These are phyloP conservation scores for Macrolepiota albuminosa DNA, from an alignment of 768 basidiomycete genomes.

Conservation along the genomic window DNA sequence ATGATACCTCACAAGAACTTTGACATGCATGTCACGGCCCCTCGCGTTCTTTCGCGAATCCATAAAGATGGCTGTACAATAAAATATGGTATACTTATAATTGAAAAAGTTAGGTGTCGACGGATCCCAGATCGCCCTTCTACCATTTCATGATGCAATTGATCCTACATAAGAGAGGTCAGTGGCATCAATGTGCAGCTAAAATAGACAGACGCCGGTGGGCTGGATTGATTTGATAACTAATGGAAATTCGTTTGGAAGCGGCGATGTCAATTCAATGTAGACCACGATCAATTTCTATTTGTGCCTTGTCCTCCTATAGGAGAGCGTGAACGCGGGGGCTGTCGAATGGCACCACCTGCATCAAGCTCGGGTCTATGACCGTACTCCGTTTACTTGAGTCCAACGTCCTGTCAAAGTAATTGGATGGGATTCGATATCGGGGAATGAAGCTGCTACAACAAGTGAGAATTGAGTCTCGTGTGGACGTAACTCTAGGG, in stretches of 20 bases:
- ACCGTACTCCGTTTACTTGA: background rate
- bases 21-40: background rate
- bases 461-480: background rate
- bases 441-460: constrained; percentile 1
- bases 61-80: background rate
- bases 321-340: background rate
- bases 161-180: background rate
- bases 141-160: background rate
- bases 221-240: no score
- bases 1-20: background rate
- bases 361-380: background rate
- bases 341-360: background rate
- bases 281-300: background rate
- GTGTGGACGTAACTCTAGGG: background rate
- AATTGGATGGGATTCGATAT: background rate
- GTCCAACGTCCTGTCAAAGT: background rate
- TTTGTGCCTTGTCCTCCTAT: background rate
- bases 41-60: background rate
- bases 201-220: no score
- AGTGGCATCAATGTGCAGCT: no score
- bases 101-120: background rate
- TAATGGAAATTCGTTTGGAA: background rate
- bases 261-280: background rate
- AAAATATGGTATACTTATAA: background rate
- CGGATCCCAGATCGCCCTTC: background rate